Evolutionary conservation across 768 basidiomycete species (phyloP).

Genomic region (Termitomyces sp.): DNA sequence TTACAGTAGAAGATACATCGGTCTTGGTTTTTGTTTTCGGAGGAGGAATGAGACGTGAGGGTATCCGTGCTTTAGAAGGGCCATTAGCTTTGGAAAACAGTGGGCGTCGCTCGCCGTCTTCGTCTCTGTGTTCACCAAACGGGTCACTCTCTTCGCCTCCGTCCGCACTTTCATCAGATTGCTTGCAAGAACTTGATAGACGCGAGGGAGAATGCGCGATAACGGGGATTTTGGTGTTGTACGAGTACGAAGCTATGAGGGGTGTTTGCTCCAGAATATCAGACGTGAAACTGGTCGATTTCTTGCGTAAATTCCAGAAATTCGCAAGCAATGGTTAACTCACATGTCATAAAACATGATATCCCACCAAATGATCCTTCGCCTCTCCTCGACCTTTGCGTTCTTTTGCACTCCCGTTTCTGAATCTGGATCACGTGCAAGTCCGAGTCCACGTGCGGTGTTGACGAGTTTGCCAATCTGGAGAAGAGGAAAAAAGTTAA

Average conservation of each 20-base stretch:
- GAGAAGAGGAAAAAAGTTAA: neutral
- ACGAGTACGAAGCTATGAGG: slow-evolving; percentile 51
- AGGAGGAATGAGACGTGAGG: neutral
- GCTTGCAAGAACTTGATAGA: neutral
- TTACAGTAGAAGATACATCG: neutral
- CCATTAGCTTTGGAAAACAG: neutral
- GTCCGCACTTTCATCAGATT: neutral
- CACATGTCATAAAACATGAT: slow-evolving; percentile 75
- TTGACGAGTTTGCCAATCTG: slow-evolving; percentile 72
- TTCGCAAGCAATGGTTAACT: slow-evolving; percentile 25
- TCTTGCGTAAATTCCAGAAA: neutral
- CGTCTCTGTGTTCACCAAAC: neutral
- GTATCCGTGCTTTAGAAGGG: neutral
- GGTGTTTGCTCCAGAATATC: slow-evolving; percentile 66
- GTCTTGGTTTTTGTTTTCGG: slow-evolving; percentile 3
- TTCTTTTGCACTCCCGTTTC: slow-evolving; percentile 11
- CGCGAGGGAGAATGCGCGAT: slow-evolving; percentile 30
- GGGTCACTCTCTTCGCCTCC: neutral
- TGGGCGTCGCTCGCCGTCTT: neutral
- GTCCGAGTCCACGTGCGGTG: slow-evolving; percentile 59
- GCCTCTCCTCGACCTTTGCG: slow-evolving; percentile 11
- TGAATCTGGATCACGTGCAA: slow-evolving; percentile 58
- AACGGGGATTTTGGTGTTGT: slow-evolving; percentile 52
- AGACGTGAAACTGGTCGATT: slow-evolving; percentile 54
- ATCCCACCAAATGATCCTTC: slow-evolving; percentile 69